These are phyloP conservation scores for Batrachochytrium dendrobatidis DNA, from an alignment of 371 early-diverging fungal species.

Conservation along the genomic window DNA sequence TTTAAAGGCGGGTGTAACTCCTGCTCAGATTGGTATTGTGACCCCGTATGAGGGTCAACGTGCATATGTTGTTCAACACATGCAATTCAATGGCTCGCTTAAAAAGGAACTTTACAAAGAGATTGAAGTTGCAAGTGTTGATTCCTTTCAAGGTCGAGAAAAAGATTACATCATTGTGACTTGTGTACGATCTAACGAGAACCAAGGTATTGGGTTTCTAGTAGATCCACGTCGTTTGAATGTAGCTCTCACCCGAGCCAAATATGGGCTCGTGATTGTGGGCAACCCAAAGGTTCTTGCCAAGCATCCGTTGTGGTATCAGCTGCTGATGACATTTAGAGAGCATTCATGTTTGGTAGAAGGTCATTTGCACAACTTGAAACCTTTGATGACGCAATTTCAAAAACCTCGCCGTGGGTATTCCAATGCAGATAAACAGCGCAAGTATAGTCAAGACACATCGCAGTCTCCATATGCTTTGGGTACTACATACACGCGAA, in stretches of 20 bases:
- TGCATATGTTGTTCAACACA: slow-evolving; percentile 85
- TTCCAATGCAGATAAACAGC: too few relatives aligned
- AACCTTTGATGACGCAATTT: slow-evolving; percentile 78
- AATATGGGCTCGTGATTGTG: slow-evolving; percentile 89
- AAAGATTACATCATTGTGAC: slow-evolving; percentile 98
- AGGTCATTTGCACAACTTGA: slow-evolving; percentile 85
- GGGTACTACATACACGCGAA: too few relatives aligned
- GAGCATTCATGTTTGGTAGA: slow-evolving; percentile 87
- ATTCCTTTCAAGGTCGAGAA: slow-evolving; percentile 99
- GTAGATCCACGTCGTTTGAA: slow-evolving; percentile 96
- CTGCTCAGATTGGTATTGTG: slow-evolving; percentile 95
- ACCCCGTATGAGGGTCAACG: slow-evolving; percentile 99
- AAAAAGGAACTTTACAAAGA: slow-evolving; percentile 89
- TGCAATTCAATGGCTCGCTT: slow-evolving; percentile 86
- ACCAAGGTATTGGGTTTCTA: slow-evolving; percentile 97
- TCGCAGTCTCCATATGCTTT: too few relatives aligned
- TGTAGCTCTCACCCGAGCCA: slow-evolving; percentile 95
- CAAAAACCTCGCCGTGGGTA: slow-evolving; percentile 58
- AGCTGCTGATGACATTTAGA: slow-evolving; percentile 88
- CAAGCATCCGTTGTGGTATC: slow-evolving; percentile 93
- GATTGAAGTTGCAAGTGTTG: slow-evolving; percentile 97
- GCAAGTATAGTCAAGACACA: too few relatives aligned
- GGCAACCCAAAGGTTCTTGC: slow-evolving; percentile 95
- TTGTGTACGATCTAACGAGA: slow-evolving; percentile 95
- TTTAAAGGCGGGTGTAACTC: slow-evolving; percentile 78